Base-by-base conservation (phyloP, 495 filamentous ascomycete genomes). In the Pseudomonodictys pantanalensis region DNA sequence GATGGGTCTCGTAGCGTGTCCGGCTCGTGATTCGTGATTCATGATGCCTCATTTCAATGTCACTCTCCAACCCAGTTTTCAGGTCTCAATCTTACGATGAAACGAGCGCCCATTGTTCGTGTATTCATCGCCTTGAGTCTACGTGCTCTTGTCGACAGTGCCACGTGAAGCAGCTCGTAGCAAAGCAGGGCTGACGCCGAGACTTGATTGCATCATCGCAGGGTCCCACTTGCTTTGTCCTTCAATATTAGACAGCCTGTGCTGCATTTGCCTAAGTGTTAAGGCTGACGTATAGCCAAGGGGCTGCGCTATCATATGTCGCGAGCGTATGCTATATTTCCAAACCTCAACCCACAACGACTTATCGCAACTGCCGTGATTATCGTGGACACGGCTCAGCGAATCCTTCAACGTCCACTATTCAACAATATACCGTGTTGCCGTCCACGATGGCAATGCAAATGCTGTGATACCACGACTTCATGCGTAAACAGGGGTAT, bases 191-290 rank as follows among this genome's bases (percentile, higher is more conserved):
- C 41, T 17, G 50, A 22, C 18, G n/a, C n/a, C n/a, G n/a, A n/a
- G n/a, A n/a, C n/a, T n/a, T n/a, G 12, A 60, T 60, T 52, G 56
- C 56, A 60, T 60, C 56, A 60, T 60, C 33, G 47, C 39, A 29
- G 46, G 32, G 56, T 18, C 11, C 20, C 17, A n/a, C n/a, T n/a
- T n/a, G n/a, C n/a, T n/a, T n/a, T n/a, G n/a, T 48, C 43, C 42
- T 39, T 41, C 51, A 47, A 43, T 41, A 55, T 61, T 51, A 48
- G n/a, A 51, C 7, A n/a, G n/a, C n/a, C n/a, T 30, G n/a, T 17
- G 17, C 17, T n/a, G 30, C 32, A 18, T 20, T 20, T 32, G 52
- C 52, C 53, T 46, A 26, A 43, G 28, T 41, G 33, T 42, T 56
- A 47, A 45, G 38, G 23, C 38, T 55, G 38, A 46, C 22, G 25